These are phyloP conservation scores for Cyanophora paradoxa DNA, from an alignment of 78 protist genomes.

Conservation along the genomic window DNA sequence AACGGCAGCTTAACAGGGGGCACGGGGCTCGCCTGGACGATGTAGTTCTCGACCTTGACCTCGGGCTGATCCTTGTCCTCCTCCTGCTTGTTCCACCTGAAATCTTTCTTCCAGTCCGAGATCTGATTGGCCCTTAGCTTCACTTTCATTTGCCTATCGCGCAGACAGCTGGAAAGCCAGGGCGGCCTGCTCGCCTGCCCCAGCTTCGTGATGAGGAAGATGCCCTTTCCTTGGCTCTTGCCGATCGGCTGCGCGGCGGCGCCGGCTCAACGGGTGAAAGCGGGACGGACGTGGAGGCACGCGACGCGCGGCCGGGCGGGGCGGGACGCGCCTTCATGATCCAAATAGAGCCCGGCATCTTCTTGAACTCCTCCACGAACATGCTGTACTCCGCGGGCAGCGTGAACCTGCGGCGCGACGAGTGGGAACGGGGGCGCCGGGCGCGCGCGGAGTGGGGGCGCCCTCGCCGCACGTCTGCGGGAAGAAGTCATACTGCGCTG, in stretches of 20 bases:
- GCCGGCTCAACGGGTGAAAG: background rate
- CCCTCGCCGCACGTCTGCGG: background rate
- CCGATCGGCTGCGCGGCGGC: too few species aligned
- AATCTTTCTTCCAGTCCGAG: slow-evolving; percentile 34
- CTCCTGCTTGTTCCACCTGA: background rate
- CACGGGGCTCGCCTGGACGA: too few species aligned
- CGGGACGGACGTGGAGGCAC: too few species aligned
- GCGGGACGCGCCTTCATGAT: slow-evolving; percentile 69
- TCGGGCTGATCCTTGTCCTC: background rate
- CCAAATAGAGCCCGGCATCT: slow-evolving; percentile 29
- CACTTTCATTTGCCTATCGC: background rate
- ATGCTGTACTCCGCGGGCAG: slow-evolving; percentile 70
- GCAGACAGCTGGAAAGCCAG: too few species aligned
- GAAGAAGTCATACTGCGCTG: slow-evolving; percentile 45
- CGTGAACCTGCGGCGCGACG: slow-evolving; percentile 48
- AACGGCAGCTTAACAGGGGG: too few species aligned
- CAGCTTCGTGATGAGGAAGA: slow-evolving; percentile 66
- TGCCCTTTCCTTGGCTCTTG: slow-evolving; percentile 73
- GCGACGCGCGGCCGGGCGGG: too few species aligned
- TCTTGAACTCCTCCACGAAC: slow-evolving; percentile 61
- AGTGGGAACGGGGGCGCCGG: background rate
- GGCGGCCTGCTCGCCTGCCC: background rate
- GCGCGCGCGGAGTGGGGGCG: background rate
- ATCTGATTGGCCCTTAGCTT: slow-evolving; percentile 39
- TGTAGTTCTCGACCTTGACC: background rate